Conservation (phyloP, 345 rosid species). For the Populus alba region DNA sequence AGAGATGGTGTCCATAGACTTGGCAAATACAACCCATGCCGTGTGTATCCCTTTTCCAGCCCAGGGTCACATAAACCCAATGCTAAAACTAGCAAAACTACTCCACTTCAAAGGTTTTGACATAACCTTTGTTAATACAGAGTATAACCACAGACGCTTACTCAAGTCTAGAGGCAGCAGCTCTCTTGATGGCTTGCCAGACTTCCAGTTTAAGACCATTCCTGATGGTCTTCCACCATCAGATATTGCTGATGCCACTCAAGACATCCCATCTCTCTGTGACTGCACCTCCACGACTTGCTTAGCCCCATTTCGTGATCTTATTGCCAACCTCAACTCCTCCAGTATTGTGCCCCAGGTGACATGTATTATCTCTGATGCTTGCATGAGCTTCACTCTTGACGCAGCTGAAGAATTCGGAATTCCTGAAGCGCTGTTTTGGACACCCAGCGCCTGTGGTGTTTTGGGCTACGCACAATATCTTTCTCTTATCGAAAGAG, state of each 20-base stretch:
- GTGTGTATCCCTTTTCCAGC: slow-evolving; percentile 57
- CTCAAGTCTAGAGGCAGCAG: slow-evolving; percentile 20
- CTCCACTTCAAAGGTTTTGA: slow-evolving; percentile 46
- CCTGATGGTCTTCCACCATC: slow-evolving; percentile 36
- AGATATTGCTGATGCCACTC: slow-evolving; percentile 31
- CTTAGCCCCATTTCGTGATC: slow-evolving; percentile 32
- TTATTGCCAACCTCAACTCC: slow-evolving; percentile 30
- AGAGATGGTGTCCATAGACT: slow-evolving; percentile 36
- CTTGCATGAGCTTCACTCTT: slow-evolving; percentile 32
- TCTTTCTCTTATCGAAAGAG: slow-evolving; percentile 28
- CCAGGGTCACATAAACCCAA: slow-evolving; percentile 54
- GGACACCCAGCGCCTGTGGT: slow-evolving; percentile 32
- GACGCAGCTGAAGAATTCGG: slow-evolving; percentile 30
- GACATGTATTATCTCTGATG: slow-evolving; percentile 46
- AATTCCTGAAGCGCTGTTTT: slow-evolving; percentile 22
- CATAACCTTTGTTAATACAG: slow-evolving; percentile 53
- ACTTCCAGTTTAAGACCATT: slow-evolving; percentile 31
- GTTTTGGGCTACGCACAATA: slow-evolving; percentile 23
- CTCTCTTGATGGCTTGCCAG: slow-evolving; percentile 17
- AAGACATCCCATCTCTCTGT: slow-evolving; percentile 42
- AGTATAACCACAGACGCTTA: slow-evolving; percentile 37
- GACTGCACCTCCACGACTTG: slow-evolving; percentile 29
- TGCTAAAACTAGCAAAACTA: slow-evolving; percentile 48
- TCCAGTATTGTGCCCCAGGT: slow-evolving; percentile 22
- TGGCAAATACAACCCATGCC: slow-evolving; percentile 32